Evolutionary conservation across 2,329 filamentous ascomycete species (phyloP).

Genomic region (Rutstroemia sp.): DNA sequence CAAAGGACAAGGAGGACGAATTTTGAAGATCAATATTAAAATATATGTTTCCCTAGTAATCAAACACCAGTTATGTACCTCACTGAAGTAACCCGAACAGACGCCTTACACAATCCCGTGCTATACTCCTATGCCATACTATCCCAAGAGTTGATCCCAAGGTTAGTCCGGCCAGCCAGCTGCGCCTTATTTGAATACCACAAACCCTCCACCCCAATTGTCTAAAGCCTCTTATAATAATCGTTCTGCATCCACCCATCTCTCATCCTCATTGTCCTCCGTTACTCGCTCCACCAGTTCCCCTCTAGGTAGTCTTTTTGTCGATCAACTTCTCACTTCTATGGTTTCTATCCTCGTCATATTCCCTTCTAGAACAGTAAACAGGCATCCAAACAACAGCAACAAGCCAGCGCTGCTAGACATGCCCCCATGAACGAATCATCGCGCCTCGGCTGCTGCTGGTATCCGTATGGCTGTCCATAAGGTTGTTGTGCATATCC

Average conservation of each 20-base stretch:
- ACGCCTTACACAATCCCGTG: not conserved
- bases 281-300: not conserved
- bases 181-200: not conserved
- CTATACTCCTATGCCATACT: not conserved
- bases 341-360: not conserved
- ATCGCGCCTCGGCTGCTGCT: slow-evolving; percentile 32
- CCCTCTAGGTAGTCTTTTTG: not conserved
- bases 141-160: not conserved
- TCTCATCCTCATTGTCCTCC: too few species aligned
- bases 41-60: too few species aligned
- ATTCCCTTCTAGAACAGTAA: slow-evolving; percentile 35
- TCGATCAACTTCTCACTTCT: not conserved
- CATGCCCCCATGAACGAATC: slow-evolving; percentile 36
- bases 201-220: not conserved
- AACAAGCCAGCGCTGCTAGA: slow-evolving; percentile 39
- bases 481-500: slow-evolving; percentile 10
- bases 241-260: too few species aligned
- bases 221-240: not conserved
- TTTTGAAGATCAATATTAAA: too few species aligned
- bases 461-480: slow-evolving; percentile 15
- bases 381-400: slow-evolving; percentile 40
- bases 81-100: too few species aligned
- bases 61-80: too few species aligned
- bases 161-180: not conserved
- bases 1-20: too few species aligned